Base-by-base conservation (phyloP, 495 filamentous ascomycete genomes). In the Penicillium pulvis region DNA sequence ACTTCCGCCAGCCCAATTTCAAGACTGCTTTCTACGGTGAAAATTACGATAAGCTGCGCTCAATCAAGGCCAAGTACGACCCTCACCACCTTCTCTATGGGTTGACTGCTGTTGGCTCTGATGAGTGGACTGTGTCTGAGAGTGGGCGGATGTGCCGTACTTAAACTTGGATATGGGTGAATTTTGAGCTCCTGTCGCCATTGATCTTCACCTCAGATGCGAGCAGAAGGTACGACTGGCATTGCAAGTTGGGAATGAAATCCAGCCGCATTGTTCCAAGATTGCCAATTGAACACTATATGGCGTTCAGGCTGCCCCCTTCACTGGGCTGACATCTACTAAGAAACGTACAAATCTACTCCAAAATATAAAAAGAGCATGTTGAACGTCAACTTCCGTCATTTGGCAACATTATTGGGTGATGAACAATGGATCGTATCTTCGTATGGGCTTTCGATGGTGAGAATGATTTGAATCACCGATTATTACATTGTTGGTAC, bases 51-150 rank as follows among this genome's bases (percentile, higher is more conserved):
- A 31, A 24, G n/a, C 20, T 64, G 26, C 57, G 57, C 7, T 10
- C 26, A 14, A 53, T 64, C 45, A 64, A 64, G 23, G 44, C 47
- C n/a, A 60, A 51, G 23, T 60, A 55, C n/a, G 58, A 64, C 39
- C 52, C 51, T 44, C 7, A 61, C 36, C 16, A 44, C 36, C 44
- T 63, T 49, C 64, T 63, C 42, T 62, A 59, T 43, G 61, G 53
- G 1, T 4, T 60, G 36, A 60, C 57, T 51, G 61, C 61, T 16
- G 65, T 59, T 43, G 63, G 57, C 30, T 57, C 56, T 31, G 51
- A 64, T 53, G 57, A 55, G 16, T 64, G 61, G 59, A 59, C 46
- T 10, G 55, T 55, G n/a, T 61, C 55, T 14, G 23, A 55, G 1
- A 44, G 35, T 52, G 58, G 61, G 26, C 43, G 61, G 20, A 53